Base-by-base conservation (phyloP, 2,329 filamentous ascomycete genomes). In the Sporothrix protearum region DNA sequence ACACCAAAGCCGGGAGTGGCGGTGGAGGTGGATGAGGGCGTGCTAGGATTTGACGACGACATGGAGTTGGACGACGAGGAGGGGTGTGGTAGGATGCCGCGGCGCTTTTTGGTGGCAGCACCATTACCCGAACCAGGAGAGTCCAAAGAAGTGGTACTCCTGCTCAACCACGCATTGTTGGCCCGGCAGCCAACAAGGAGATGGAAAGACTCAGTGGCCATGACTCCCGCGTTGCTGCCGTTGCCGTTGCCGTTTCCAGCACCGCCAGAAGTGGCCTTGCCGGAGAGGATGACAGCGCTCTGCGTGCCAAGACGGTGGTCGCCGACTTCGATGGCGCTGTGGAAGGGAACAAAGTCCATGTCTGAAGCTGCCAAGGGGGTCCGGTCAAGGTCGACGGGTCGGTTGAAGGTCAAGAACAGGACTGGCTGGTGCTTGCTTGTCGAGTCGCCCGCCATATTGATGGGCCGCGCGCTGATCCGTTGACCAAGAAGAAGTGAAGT, bases 311-410 rank as follows among this genome's bases (percentile, higher is more conserved):
- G 25, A 2, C 39, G n/a, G 19, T 69, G 51, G 61, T 63, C 33
- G 16, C 33, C 49, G 28, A 64, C 66, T 19, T 72, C 70, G 14
- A 74, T 30, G 19, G 70, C 36, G 19, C 73, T 74, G 36, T 74
- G 49, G 25, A 74, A 55, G 0, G 63, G 33, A 6, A 68, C n/a
- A 36, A 74, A 74, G 1, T 72, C 70, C 70, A 73, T 71, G 10
- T 68, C 71, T 4, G 59, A 30, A 0, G 49, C 47, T 2, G 36
- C 73, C 16, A 69, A 2, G 1, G 63, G 39, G 1, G 33, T 28
- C 6, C 45, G 42, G 2, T 69, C 68, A 8, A 73, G 30, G 8
- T 74, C 55, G 1, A 74, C 66, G 22, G 73, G 73, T 2, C 53
- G 63, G 36, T 63, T 72, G 30, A 74, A 74, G 2, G 59, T 59